Evolutionary conservation across 129 eudicot genomes (phyloP), one percentile per base, ranked within the genome.

Genomic region (Daucus carota): DNA sequence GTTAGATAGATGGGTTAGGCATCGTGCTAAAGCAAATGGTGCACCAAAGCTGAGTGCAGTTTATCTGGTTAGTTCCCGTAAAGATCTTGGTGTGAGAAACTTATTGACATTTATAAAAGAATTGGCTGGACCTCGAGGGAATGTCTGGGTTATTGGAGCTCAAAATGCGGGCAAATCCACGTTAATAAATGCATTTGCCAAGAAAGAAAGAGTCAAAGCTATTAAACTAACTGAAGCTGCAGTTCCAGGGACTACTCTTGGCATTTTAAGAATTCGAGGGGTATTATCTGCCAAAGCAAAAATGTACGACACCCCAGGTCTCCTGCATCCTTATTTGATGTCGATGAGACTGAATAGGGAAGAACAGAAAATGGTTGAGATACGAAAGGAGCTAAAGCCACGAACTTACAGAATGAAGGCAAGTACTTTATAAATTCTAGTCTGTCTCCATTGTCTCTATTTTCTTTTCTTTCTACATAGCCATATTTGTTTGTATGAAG

Each of bases 121-220:
- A 7, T 82, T 86, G 88, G 93, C 97, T 44, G 99, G 99, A 15
- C 99, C 99, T 50, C 83, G 96, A 77, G 99, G 99, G 70, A 87
- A 91, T 84, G 97, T 91, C 15, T 94, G 99, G 99, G 96, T 94
- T 62, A 85, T 94, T 52, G 97, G 99, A 67, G 96, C 99, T 33
- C 99, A 94, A 74, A 91, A 94, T 75, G 99, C 97, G 32, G 99
- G 99, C 38, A 94, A 94, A 52, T 94, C 99, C 2, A 94, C 99
- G 1, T 79, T 94, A 83, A 91, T 94, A 45, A 94, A 94, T 77
- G 97, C 93, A 20, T 86, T 94, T 84, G 90, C 96, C 26, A 94
- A 89, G 79, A 94, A 94, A 83, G 90, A 83, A 73, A 88, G 96
- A 13, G 96, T 87, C 57, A 91, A 87, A 78, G 88, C 86, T 63